These are phyloP conservation scores for Aspergillus neoniger DNA, from an alignment of 2,329 filamentous ascomycete species.

Conservation along the genomic window DNA sequence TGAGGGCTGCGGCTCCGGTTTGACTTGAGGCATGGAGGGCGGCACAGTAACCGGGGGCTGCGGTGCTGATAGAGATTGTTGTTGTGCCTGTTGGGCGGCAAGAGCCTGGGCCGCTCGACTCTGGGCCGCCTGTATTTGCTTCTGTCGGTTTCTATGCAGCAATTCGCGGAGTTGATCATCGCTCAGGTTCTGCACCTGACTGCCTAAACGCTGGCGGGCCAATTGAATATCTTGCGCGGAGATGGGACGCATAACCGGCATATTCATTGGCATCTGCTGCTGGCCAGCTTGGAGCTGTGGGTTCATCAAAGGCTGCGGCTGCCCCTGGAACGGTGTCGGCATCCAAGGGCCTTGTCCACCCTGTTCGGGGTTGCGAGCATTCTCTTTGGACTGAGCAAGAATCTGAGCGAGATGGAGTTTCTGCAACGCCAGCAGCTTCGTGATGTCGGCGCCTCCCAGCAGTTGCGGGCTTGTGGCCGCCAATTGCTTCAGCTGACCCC, in stretches of 20 bases:
- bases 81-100: conserved; percentile 27
- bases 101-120: conserved; percentile 29
- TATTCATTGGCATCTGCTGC: conserved; percentile 29
- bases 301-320: conserved; percentile 32
- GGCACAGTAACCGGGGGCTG: conserved; percentile 26
- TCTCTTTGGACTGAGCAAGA: conserved; percentile 32
- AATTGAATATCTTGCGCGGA: conserved; percentile 39
- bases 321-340: conserved; percentile 28
- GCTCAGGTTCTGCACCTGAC: conserved; percentile 34
- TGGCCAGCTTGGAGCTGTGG: conserved; percentile 32
- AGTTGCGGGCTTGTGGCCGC: conserved; percentile 49
- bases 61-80: conserved; percentile 28
- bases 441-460: conserved; percentile 43
- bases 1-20: conserved; percentile 20
- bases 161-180: conserved; percentile 48
- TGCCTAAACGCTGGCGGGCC: conserved; percentile 39
- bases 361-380: conserved; percentile 24
- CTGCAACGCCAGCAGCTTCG: conserved; percentile 45
- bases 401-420: conserved; percentile 49
- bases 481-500: conserved; percentile 60
- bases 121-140: conserved; percentile 38
- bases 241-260: conserved; percentile 37
- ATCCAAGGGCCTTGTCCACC: conserved; percentile 27
- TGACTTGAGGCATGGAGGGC: conserved; percentile 28
- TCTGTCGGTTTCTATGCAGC: conserved; percentile 39